These are phyloP conservation scores for Aspergillus tanneri DNA, from an alignment of 2,329 filamentous ascomycete species.

Conservation along the genomic window DNA sequence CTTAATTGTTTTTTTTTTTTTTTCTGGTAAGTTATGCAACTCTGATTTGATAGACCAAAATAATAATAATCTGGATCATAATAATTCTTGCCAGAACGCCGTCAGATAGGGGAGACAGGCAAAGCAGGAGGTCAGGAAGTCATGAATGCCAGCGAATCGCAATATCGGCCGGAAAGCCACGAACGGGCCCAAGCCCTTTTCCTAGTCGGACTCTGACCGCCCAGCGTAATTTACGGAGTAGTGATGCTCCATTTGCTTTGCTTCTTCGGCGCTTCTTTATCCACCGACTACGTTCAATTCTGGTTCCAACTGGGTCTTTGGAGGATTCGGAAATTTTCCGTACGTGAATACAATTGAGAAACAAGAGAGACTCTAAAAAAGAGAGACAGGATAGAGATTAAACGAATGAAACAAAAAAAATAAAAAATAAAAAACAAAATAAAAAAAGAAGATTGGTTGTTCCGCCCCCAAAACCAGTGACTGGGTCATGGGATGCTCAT, in stretches of 20 bases:
- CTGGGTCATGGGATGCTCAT: slow-evolving; percentile 2
- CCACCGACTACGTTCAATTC: too few relatives aligned
- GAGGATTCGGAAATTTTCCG: background rate
- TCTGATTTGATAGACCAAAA: background rate
- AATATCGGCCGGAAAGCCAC: background rate
- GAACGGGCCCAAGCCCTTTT: background rate
- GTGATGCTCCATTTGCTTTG: too few relatives aligned
- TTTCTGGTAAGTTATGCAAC: background rate
- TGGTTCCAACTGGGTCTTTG: background rate
- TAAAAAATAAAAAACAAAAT: slow-evolving; percentile 1
- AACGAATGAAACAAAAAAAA: background rate
- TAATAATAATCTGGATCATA: background rate
- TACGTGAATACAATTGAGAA: too few relatives aligned
- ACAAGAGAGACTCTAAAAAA: too few relatives aligned
- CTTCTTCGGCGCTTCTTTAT: background rate
- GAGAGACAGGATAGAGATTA: background rate
- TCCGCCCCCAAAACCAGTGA: slow-evolving; percentile 2
- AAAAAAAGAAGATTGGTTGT: background rate
- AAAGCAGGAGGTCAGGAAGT: background rate
- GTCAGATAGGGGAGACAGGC: background rate
- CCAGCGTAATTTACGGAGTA: too few relatives aligned
- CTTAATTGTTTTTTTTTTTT: slow-evolving; percentile 2
- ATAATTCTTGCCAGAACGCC: background rate
- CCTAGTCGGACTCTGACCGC: slow-evolving; percentile 12
- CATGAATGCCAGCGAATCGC: background rate